phyloP scores from a whole-genome alignment of 2,329 filamentous ascomycete genomes.

The Erysiphe pulchra region DNA sequence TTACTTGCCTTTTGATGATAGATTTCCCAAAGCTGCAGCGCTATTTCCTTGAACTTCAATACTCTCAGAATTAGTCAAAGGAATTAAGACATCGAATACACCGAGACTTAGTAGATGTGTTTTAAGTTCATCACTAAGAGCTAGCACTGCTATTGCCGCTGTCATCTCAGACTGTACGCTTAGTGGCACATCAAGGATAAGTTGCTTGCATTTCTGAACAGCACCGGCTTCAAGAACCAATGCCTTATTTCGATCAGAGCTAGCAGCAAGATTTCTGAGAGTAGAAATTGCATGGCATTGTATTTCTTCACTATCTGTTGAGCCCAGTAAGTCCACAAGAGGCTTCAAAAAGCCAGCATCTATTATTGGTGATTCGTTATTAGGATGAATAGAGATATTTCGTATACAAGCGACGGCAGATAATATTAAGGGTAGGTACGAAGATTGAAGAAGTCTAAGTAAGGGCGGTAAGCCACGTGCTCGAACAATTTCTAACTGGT shows the following conservation, averaged over 20 bases:
- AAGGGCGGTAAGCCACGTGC: slow-evolving; percentile 66
- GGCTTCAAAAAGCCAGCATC: slow-evolving; percentile 90
- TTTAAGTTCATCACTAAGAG: slow-evolving; percentile 87
- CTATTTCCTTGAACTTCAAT: slow-evolving; percentile 98
- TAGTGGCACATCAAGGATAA: slow-evolving; percentile 77
- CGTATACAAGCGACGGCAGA: slow-evolving; percentile 95
- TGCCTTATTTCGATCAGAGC: slow-evolving; percentile 92
- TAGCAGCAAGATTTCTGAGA: slow-evolving; percentile 79
- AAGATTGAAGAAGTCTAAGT: slow-evolving; percentile 74
- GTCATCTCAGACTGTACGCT: slow-evolving; percentile 98
- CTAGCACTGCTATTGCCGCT: slow-evolving; percentile 89
- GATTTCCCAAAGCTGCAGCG: slow-evolving; percentile 77
- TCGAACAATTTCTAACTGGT: slow-evolving; percentile 90
- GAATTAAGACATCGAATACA: slow-evolving; percentile 90
- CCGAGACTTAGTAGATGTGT: slow-evolving; percentile 70
- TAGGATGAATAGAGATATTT: slow-evolving; percentile 93
- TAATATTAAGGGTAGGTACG: slow-evolving; percentile 82
- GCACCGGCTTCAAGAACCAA: slow-evolving; percentile 91
- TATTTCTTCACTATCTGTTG: slow-evolving; percentile 94
- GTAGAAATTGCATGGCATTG: slow-evolving; percentile 98
- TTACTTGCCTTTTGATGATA: slow-evolving; percentile 79
- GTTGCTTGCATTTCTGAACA: slow-evolving; percentile 94
- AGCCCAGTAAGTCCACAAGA: slow-evolving; percentile 75
- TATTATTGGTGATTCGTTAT: slow-evolving; percentile 96
- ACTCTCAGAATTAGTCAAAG: slow-evolving; percentile 78